Base-by-base conservation (phyloP, 1,284 basidiomycete species). In the Stereum hirsutum region DNA sequence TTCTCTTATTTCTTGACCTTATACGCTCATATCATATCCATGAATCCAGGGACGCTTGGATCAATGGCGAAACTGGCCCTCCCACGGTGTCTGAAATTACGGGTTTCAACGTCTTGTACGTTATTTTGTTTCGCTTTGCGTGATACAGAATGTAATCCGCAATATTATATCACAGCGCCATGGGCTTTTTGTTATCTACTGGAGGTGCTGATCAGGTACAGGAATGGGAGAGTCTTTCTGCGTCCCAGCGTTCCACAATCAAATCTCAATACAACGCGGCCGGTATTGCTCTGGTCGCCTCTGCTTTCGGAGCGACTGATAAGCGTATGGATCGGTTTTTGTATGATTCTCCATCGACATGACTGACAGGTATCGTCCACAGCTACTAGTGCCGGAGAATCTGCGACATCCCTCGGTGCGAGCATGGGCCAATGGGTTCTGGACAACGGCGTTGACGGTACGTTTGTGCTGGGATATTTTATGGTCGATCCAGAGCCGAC, bases 81-180 rank as follows among this genome's bases (percentile, higher is more conserved):
- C 68, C 68, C 38, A 37, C 58, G 33, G 47, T 61, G 3, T 60
- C 64, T 28, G 43, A 61, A 1, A 54, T 75, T 34, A 34, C 69
- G 67, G 69, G 72, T 0, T 74, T 59, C 55, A 74, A 71, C 47
- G 68, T 69, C 20, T 72, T 70, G 70, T 71, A 51, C 63, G 52
- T 32, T 46, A 6, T n/a, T n/a, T n/a, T n/a, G n/a, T n/a, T 26
- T 37, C 23, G 11, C 6, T 11, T 15, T 14, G 28, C n/a, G n/a
- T n/a, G n/a, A n/a, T n/a, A n/a, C n/a, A n/a, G n/a, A n/a, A n/a
- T n/a, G n/a, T n/a, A n/a, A n/a, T n/a, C n/a, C n/a, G n/a, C n/a
- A n/a, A n/a, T n/a, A n/a, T n/a, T n/a, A n/a, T n/a, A n/a, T n/a
- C n/a, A 1, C 25, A 72, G 71, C 47, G 58, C 60, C 1, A 54